Evolutionary conservation across 495 filamentous ascomycete species (phyloP).

Genomic region (Aspergillus nanangensis): DNA sequence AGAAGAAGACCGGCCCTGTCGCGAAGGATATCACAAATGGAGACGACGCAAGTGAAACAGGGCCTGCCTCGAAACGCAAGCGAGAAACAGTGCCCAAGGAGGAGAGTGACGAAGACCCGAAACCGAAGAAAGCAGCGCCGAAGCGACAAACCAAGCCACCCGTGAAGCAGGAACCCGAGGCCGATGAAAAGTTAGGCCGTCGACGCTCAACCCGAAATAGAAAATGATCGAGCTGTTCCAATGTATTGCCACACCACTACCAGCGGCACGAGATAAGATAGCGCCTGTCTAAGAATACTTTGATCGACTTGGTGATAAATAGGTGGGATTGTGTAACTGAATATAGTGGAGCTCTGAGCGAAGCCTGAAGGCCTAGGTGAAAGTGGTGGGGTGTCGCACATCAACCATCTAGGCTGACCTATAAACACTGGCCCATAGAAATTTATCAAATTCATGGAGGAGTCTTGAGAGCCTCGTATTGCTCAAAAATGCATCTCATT

Average conservation of each 20-base stretch:
- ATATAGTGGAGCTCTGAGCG: too few relatives aligned
- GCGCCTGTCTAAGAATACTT: too few relatives aligned
- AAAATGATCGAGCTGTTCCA: conserved; percentile 15
- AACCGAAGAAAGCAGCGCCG: conserved; percentile 17
- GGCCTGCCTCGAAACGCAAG: conserved; percentile 31
- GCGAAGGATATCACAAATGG: conserved; percentile 30
- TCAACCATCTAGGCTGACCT: too few relatives aligned
- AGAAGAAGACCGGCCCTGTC: conserved; percentile 70
- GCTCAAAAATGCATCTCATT: too few relatives aligned
- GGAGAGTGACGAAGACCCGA: conserved; percentile 21
- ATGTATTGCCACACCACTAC: too few relatives aligned
- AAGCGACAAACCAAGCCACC: conserved; percentile 18
- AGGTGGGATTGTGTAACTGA: too few relatives aligned
- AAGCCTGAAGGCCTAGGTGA: too few relatives aligned
- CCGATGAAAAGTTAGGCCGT: conserved; percentile 16
- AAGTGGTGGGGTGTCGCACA: too few relatives aligned
- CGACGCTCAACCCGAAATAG: conserved; percentile 37
- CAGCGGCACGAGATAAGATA: background rate
- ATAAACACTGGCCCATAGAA: too few relatives aligned
- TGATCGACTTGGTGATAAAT: too few relatives aligned
- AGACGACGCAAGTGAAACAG: conserved; percentile 17
- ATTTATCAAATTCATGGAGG: background rate
- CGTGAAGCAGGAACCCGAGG: conserved; percentile 24
- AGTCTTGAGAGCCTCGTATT: too few relatives aligned
- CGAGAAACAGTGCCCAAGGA: conserved; percentile 25